Base-by-base conservation (phyloP, 441 rosid genomes). In the Syzygium syzygioides region DNA sequence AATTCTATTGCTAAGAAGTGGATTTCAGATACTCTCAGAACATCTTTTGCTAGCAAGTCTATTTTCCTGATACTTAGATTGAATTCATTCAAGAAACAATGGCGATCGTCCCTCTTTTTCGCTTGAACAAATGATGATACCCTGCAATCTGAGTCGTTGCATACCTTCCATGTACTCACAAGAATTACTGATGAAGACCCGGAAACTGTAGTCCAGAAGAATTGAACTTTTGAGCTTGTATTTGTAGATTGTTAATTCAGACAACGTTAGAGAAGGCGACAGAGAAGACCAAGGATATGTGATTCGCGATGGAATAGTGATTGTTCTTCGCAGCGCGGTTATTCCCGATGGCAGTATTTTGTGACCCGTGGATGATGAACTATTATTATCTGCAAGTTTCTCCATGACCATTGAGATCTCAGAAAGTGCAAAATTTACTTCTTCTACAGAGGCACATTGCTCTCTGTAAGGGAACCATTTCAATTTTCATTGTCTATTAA, bases 171-270 rank as follows among this genome's bases (percentile, higher is more conserved):
- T 68, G 45, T 32, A 32, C 79, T 68, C 79, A 13, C 19, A 37
- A 4, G 0, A 64, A 71, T 15, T 1, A 13, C 45, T 11, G 15
- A 19, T 37, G 6, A 41, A 71, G 80, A 71, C 80, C 12, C 9
- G 9, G 4, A 0, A 71, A 1, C 8, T 25, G 12, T 20, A 0
- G 80, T 37, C 80, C 79, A 37, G 14, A 13, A 12, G 14, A 12
- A 37, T 71, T 71, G 50, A 71, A 71, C 50, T 5, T 71, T 83
- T 25, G 45, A n/a, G 56, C 32, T 25, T 50, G 50, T 86, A 68
- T 28, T 66, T 90, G 92, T 94, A 96, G 99, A 94, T 96, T 20
- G 91, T 95, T 15, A 96, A 97, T 87, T 93, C 87, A 90, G 98
- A 95, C 87, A 92, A 90, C 30, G 97, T 96, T 66, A 86, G 92